phyloP scores from a whole-genome alignment of 768 basidiomycete genomes.

The Mycena kentingensis region DNA sequence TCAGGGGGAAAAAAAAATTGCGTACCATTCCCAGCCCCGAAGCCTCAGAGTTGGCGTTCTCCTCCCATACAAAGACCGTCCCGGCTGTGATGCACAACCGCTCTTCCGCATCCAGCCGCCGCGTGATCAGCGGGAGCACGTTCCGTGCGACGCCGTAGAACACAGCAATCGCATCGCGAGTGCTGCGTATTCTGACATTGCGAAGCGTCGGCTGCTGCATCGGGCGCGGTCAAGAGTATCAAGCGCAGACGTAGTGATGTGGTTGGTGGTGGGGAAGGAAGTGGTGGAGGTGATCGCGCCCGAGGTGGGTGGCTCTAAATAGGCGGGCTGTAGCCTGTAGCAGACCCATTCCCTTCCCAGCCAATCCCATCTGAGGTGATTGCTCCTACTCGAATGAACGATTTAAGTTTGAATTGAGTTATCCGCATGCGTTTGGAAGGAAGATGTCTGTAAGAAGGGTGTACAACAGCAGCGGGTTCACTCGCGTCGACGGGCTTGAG shows the following conservation, averaged over 20 bases:
- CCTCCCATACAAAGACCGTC: slow-evolving; percentile 88
- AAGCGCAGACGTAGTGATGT: slow-evolving; percentile 24
- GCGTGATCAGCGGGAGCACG: slow-evolving; percentile 72
- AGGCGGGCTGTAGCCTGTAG: slow-evolving; percentile 5
- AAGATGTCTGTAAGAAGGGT: slow-evolving; percentile 39
- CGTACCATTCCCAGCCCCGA: slow-evolving; percentile 84
- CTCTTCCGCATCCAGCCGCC: slow-evolving; percentile 82
- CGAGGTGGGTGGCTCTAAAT: slow-evolving; percentile 15
- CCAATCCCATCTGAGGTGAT: slow-evolving; percentile 20
- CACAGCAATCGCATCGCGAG: slow-evolving; percentile 78
- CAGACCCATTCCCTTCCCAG: background rate
- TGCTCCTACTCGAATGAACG: slow-evolving; percentile 44
- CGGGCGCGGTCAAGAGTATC: slow-evolving; percentile 19
- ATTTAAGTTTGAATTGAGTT: slow-evolving; percentile 65
- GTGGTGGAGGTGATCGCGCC: slow-evolving; percentile 20
- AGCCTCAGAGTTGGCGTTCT: slow-evolving; percentile 78
- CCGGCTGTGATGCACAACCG: slow-evolving; percentile 71
- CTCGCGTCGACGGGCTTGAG: slow-evolving; percentile 21
- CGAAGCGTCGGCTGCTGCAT: slow-evolving; percentile 80
- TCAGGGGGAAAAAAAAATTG: slow-evolving; percentile 2
- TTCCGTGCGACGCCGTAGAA: slow-evolving; percentile 76
- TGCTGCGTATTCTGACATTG: slow-evolving; percentile 76
- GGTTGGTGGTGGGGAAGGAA: slow-evolving; percentile 23
- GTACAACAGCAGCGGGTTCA: slow-evolving; percentile 21
- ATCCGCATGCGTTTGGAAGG: slow-evolving; percentile 47